Conservation (phyloP, 805 yeast species). For the Suhomyces xylopsoci region DNA sequence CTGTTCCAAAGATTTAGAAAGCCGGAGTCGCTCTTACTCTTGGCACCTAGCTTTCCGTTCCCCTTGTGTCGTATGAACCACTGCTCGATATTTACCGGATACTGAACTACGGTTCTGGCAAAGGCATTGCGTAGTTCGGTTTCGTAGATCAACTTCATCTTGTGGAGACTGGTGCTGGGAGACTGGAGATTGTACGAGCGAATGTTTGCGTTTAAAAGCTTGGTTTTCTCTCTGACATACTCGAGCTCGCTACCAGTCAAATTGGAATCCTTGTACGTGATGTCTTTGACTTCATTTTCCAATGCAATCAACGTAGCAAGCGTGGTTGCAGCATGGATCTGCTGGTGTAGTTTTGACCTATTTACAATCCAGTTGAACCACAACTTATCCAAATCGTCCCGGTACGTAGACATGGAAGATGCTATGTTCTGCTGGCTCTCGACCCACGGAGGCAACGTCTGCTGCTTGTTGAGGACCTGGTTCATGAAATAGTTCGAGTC, state of each 20-base stretch:
- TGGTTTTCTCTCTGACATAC: slow-evolving; percentile 22
- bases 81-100: slow-evolving; percentile 11
- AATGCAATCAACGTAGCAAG: slow-evolving; percentile 1
- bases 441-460: slow-evolving; percentile 86
- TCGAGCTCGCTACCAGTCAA: slow-evolving; percentile 6
- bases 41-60: not conserved
- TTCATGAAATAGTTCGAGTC: slow-evolving; percentile 69
- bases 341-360: slow-evolving; percentile 3
- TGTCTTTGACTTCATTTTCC: not conserved
- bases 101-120: slow-evolving; percentile 13
- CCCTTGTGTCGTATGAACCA: slow-evolving; percentile 13
- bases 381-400: slow-evolving; percentile 39
- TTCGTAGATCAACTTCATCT: slow-evolving; percentile 29
- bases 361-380: slow-evolving; percentile 15
- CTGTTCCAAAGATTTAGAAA: slow-evolving; percentile 7
- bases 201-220: slow-evolving; percentile 21
- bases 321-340: not conserved
- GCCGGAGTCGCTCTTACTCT: not conserved
- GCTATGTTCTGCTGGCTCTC: slow-evolving; percentile 66
- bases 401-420: slow-evolving; percentile 43
- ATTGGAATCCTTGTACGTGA: not conserved
- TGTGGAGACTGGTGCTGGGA: slow-evolving; percentile 37
- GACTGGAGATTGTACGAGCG: slow-evolving; percentile 38
- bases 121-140: slow-evolving; percentile 24
- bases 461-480: slow-evolving; percentile 70